Percentiles rank a stretch among this genome's conserved stretches.
These are phyloP conservation scores for Kwoniella sp. DNA, from an alignment of 768 basidiomycete genomes.

Conservation along the genomic window DNA sequence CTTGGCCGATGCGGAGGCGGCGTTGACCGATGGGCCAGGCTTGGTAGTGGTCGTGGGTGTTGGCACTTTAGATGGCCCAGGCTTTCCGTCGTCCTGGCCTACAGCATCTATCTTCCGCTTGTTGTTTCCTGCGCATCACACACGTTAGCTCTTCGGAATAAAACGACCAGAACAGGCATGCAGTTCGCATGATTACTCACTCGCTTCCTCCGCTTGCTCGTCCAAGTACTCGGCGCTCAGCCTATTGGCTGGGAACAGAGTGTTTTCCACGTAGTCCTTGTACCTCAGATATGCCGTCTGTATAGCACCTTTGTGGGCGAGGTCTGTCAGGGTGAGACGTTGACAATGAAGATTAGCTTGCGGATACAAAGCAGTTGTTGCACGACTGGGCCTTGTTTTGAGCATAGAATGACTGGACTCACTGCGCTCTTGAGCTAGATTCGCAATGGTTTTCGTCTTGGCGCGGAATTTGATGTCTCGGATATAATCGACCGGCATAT, in stretches of 20 bases:
- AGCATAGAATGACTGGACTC: not conserved
- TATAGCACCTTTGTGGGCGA: conserved; percentile 16
- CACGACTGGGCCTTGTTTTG: not conserved
- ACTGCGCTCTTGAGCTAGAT: conserved; percentile 22
- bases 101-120: conserved; percentile 31
- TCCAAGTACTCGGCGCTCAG: conserved; percentile 2
- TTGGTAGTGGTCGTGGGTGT: conserved; percentile 7
- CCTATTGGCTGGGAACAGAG: conserved; percentile 11
- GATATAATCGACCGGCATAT: conserved; percentile 35
- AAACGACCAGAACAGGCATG: not conserved
- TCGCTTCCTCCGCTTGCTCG: not conserved
- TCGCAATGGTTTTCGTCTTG: conserved; percentile 13
- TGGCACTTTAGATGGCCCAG: conserved; percentile 20
- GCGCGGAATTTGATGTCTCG: conserved; percentile 29
- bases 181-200: conserved; percentile 8
- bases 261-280: conserved; percentile 11
- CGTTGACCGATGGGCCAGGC: not conserved
- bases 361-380: no score
- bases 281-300: conserved; percentile 25
- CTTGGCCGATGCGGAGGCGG: not conserved
- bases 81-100: conserved; percentile 3
- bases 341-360: not conserved
- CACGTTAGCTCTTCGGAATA: not conserved
- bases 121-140: conserved; percentile 19
- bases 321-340: conserved; percentile 2